Evolutionary conservation across 108 stramenopile species (phyloP).

Genomic region (Cyclostephanos invisitatus): DNA sequence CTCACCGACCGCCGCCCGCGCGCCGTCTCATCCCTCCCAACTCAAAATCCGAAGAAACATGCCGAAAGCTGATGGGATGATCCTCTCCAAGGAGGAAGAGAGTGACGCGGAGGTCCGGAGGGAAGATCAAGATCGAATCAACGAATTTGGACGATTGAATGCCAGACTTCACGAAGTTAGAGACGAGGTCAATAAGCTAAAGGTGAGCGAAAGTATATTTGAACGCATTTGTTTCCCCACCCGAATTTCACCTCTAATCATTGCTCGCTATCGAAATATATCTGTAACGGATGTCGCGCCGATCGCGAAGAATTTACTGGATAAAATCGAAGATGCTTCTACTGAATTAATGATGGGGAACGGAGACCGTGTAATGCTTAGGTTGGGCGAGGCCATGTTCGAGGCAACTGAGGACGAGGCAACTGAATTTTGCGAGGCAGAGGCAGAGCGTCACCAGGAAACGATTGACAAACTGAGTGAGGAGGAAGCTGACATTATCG

Average conservation of each 20-base stretch:
- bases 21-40: too few species aligned
- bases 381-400: conserved; percentile 89
- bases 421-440: conserved; percentile 82
- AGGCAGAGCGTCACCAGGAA: conserved; percentile 78
- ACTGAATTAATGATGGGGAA: conserved; percentile 93
- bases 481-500: conserved; percentile 72
- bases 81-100: conserved; percentile 78
- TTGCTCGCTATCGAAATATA: conserved; percentile 1
- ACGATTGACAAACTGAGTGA: conserved; percentile 59
- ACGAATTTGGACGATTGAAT: conserved; percentile 91
- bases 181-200: conserved; percentile 56
- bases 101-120: conserved; percentile 81
- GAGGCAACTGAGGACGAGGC: conserved; percentile 86
- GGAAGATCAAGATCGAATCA: conserved; percentile 91
- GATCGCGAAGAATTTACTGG: conserved; percentile 56
- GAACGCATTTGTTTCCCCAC: conserved; percentile 9
- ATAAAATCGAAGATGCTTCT: conserved; percentile 92
- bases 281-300: not conserved
- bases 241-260: not conserved
- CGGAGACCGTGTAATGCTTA: conserved; percentile 68
- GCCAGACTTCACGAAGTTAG: conserved; percentile 79
- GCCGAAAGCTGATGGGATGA: conserved; percentile 51
- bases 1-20: too few species aligned
- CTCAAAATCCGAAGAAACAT: conserved; percentile 14
- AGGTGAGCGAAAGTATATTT: conserved; percentile 50